Percentiles rank a stretch among this genome's conserved stretches.
Conservation (phyloP, 176 grass and related monocot species). For the Pharus latifolius region DNA sequence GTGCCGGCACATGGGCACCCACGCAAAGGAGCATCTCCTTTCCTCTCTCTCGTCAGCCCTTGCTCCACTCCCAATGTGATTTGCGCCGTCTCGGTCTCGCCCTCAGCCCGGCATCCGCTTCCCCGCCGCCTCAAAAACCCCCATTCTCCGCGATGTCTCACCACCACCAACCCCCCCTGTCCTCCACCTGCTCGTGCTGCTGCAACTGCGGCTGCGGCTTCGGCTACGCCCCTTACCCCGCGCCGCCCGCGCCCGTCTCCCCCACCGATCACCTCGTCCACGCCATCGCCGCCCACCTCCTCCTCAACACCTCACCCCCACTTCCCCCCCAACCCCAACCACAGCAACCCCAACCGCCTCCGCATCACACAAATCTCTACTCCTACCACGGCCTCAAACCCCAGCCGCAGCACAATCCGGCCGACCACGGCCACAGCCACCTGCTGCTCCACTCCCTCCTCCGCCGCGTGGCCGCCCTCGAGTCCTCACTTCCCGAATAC, state of each 20-base stretch:
- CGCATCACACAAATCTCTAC: constrained; percentile 24
- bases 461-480: constrained; percentile 56
- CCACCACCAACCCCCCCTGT: constrained; percentile 14
- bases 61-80: background rate
- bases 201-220: background rate
- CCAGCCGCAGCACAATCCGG: background rate
- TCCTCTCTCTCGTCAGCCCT: background rate
- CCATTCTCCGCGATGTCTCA: no score
- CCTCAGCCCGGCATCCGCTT: no score
- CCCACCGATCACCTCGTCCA: constrained; percentile 35
- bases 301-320: constrained; percentile 7
- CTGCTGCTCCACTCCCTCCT: constrained; percentile 62
- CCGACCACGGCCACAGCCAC: constrained; percentile 31
- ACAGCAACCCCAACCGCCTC: background rate
- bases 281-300: constrained; percentile 20
- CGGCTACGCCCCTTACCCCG: background rate
- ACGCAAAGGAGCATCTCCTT: constrained; percentile 13
- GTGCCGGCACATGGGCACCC: background rate
- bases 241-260: constrained; percentile 4
- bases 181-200: constrained; percentile 26
- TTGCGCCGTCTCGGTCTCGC: no score
- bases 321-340: background rate
- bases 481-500: constrained; percentile 32
- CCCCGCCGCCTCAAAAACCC: background rate
- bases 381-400: constrained; percentile 19